phyloP scores from a whole-genome alignment of 2,329 filamentous ascomycete genomes.

The Gaeumannomyces sp. region DNA sequence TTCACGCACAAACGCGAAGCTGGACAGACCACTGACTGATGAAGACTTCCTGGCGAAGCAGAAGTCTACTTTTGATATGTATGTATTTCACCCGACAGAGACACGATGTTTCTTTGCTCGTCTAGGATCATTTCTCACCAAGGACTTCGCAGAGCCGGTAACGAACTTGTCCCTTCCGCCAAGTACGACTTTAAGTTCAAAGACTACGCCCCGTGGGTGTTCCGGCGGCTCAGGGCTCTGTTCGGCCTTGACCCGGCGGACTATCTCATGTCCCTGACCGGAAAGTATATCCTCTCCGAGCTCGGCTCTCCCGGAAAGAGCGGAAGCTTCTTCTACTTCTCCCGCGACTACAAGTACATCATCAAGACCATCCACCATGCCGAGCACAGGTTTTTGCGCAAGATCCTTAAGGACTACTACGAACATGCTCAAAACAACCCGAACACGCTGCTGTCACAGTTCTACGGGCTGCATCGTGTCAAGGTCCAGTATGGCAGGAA shows the following conservation, averaged over 20 bases:
- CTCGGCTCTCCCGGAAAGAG: conserved; percentile 96
- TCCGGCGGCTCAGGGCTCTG: conserved; percentile 78
- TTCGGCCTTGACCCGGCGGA: conserved; percentile 94
- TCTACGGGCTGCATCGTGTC: conserved; percentile 93
- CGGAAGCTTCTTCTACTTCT: conserved; percentile 99
- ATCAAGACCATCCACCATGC: conserved; percentile 99
- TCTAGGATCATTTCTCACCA: conserved; percentile 22
- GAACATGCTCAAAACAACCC: conserved; percentile 87
- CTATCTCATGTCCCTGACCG: conserved; percentile 95
- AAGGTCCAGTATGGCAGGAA: conserved; percentile 98
- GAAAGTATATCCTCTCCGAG: conserved; percentile 97
- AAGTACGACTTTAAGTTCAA: conserved; percentile 99
- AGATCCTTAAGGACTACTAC: conserved; percentile 87
- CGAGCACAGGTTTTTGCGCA: conserved; percentile 82
- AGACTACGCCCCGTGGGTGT: conserved; percentile 99
- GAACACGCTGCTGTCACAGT: conserved; percentile 94
- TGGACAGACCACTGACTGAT: conserved; percentile 83
- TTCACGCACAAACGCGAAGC: conserved; percentile 91
- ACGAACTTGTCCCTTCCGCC: conserved; percentile 92
- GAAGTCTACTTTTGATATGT: conserved; percentile 99
- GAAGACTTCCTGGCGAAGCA: conserved; percentile 91
- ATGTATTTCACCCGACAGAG: conserved; percentile 28
- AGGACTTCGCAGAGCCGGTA: conserved; percentile 65
- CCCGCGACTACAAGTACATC: conserved; percentile 98
- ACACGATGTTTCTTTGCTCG: background rate